A percentile compares a stretch with the other conserved stretches of the same genome.
phyloP scores from a whole-genome alignment of 176 grass and related monocot genomes.

The Musa troglodytarum region DNA sequence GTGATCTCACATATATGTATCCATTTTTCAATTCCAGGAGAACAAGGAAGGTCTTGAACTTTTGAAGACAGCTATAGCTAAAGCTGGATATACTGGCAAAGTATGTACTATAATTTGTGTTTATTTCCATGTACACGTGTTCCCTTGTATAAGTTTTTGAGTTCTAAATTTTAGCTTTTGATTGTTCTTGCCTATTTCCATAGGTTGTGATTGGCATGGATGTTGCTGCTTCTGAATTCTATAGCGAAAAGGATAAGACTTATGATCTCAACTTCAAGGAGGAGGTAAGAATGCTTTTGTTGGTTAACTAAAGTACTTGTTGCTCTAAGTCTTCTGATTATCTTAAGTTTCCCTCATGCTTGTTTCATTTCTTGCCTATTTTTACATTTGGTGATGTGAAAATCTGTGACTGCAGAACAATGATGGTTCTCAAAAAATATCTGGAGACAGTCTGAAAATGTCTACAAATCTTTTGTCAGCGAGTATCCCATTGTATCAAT shows the following conservation, averaged over 20 bases:
- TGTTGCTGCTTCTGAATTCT: conserved; percentile 97
- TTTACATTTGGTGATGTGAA: background rate
- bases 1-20: background rate
- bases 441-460: conserved; percentile 88
- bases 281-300: conserved; percentile 34
- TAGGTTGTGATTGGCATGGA: conserved; percentile 99
- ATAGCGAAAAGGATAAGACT: conserved; percentile 71
- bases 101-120: conserved; percentile 28
- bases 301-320: background rate
- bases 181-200: background rate
- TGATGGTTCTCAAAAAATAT: conserved; percentile 91
- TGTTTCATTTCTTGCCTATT: background rate
- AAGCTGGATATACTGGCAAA: conserved; percentile 93
- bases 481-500: conserved; percentile 92
- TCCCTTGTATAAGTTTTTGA: background rate
- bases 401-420: conserved; percentile 48
- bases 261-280: conserved; percentile 97
- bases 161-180: background rate
- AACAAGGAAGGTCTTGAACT: conserved; percentile 95
- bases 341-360: too few relatives aligned
- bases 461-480: conserved; percentile 78
- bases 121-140: background rate
- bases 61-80: conserved; percentile 77
- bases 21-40: conserved; percentile 35
- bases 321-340: background rate